Evolutionary conservation across 1,139 yeast genomes (phyloP).

Genomic region (Blastobotrys persicus): DNA sequence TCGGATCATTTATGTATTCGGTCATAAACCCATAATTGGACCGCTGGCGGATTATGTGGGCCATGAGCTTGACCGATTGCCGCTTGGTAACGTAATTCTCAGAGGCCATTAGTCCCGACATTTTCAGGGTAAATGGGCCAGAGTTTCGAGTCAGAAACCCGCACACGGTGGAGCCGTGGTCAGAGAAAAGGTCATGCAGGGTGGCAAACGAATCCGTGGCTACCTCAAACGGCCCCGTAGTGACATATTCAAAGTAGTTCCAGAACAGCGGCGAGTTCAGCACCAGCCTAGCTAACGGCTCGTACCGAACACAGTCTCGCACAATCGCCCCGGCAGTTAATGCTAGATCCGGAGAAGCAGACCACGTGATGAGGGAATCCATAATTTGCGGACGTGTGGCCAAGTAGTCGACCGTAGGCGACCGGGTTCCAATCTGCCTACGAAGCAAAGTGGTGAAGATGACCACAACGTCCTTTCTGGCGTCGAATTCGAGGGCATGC

Average conservation of each 20-base stretch:
- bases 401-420: conserved; percentile 86
- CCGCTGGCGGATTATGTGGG: conserved; percentile 71
- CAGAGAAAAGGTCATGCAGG: conserved; percentile 61
- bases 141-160: conserved; percentile 56
- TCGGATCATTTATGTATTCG: conserved; percentile 74
- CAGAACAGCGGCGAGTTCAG: conserved; percentile 62
- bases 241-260: conserved; percentile 79
- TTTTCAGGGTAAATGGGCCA: conserved; percentile 52
- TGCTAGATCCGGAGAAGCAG: conserved; percentile 69
- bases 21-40: conserved; percentile 72
- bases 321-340: conserved; percentile 74
- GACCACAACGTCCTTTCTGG: conserved; percentile 76
- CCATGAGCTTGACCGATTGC: conserved; percentile 77
- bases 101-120: conserved; percentile 69
- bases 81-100: conserved; percentile 88
- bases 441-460: conserved; percentile 75
- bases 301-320: conserved; percentile 83
- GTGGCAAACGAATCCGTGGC: conserved; percentile 86
- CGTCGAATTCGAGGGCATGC: conserved; percentile 74
- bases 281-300: conserved; percentile 60
- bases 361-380: conserved; percentile 60
- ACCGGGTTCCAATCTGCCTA: conserved; percentile 71
- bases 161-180: conserved; percentile 56
- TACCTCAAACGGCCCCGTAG: conserved; percentile 75
- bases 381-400: conserved; percentile 65